A percentile compares a stretch with the other conserved stretches of the same genome.
phyloP scores from a whole-genome alignment of 257 asterid species.

The Gentiana macrophylla region DNA sequence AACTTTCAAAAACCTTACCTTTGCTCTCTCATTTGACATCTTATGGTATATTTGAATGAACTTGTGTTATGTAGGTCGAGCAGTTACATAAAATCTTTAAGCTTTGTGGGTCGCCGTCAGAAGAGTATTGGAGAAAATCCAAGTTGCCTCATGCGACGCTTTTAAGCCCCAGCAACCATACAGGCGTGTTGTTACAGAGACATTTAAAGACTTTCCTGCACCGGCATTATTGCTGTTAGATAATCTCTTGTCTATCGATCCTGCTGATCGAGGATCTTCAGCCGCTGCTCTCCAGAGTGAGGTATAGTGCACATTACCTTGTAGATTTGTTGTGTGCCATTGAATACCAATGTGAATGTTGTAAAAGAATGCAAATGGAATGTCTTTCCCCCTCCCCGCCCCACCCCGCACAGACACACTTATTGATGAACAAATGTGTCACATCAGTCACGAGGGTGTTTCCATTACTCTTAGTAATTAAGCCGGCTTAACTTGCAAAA shows the following conservation, averaged over 20 bases:
- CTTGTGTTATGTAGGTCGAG: conserved; percentile 55
- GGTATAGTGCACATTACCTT: conserved; percentile 30
- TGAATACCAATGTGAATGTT: too few species aligned
- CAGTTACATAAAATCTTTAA: conserved; percentile 95
- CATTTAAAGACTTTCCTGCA: conserved; percentile 75
- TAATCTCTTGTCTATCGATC: conserved; percentile 73
- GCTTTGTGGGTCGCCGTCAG: conserved; percentile 95
- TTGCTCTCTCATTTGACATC: too few species aligned
- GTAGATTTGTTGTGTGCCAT: neutral
- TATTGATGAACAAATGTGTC: too few species aligned
- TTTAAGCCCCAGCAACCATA: conserved; percentile 94
- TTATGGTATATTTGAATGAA: neutral
- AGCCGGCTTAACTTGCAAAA: too few species aligned
- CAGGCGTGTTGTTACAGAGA: conserved; percentile 71
- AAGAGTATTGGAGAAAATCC: conserved; percentile 94
- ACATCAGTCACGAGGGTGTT: too few species aligned
- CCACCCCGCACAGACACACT: too few species aligned
- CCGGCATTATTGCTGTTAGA: conserved; percentile 77
- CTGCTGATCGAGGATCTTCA: conserved; percentile 85
- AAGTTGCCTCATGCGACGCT: conserved; percentile 91
- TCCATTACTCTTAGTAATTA: too few species aligned
- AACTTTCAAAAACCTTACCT: too few species aligned
- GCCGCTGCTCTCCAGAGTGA: conserved; percentile 80
- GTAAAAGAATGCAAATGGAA: too few species aligned
- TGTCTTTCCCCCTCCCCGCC: too few species aligned